Base-by-base conservation (phyloP, 176 grass and related monocot genomes). In the Oryza australiensis region DNA sequence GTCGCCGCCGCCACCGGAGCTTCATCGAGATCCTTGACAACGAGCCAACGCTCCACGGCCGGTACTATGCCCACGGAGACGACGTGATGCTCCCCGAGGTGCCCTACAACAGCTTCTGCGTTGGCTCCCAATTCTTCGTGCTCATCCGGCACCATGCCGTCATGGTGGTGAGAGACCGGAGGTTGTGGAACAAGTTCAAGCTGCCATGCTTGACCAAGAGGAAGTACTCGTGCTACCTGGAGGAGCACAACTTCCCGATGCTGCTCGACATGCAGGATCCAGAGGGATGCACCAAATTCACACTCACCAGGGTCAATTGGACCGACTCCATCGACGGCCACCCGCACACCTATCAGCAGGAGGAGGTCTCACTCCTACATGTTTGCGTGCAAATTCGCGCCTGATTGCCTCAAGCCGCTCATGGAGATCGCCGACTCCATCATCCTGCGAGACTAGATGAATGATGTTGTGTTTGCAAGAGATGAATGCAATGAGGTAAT, bases 211-310 rank as follows among this genome's bases (percentile, higher is more conserved):
- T 98, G 3, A 75, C 79, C 34, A 87, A 90, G 66, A 88, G 75
- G 82, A 81, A 38, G 18, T 11, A 83, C 41, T 94, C 90, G 0
- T 98, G 95, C 64, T 98, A 95, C 88, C 95, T 93, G 20, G 95
- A 98, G 88, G 95, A 98, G 82, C 95, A 98, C 55, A 95, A 98
- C 88, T 98, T 98, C 82, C 95, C 95, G 1, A 95, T 88, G 49
- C 86, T 98, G 80, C 89, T 98, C 29, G 92, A 93, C 60, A 93
- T 98, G 95, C 88, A 89, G 90, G 95, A 98, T 78, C 92, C 95
- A 1, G 70, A 66, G 0, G 93, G 95, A 1, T 91, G 87, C 81
- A 88, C 86, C n/a, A 86, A 86, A 27, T 98, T 93, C 81, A 95
- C 95, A 0, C 90, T 98, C 5, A 98, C 95, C 0, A 88, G 90